Percentiles rank a stretch among this genome's conserved stretches.
phyloP scores from a whole-genome alignment of 768 basidiomycete species.

The Rhizopogon rudus region DNA sequence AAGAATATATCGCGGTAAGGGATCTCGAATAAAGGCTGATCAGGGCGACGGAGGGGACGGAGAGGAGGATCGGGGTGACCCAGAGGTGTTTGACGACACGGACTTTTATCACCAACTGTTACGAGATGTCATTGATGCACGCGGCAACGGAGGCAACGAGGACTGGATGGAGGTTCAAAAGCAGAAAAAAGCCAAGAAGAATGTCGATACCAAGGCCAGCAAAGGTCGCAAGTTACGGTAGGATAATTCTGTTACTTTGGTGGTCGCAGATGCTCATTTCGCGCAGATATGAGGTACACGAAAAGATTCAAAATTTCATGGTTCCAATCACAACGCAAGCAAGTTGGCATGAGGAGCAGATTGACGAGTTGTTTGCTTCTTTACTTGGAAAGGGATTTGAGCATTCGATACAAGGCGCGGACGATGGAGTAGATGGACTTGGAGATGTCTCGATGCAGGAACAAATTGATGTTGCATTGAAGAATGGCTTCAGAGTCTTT shows the following conservation, averaged over 20 bases:
- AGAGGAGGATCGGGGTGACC: slow-evolving; percentile 30
- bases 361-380: slow-evolving; percentile 90
- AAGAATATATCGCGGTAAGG: slow-evolving; percentile 48
- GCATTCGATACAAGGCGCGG: slow-evolving; percentile 22
- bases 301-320: slow-evolving; percentile 97
- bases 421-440: slow-evolving; percentile 13
- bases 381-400: slow-evolving; percentile 76
- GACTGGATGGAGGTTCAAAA: slow-evolving; percentile 66
- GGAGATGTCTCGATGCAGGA: slow-evolving; percentile 24
- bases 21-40: slow-evolving; percentile 36
- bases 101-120: slow-evolving; percentile 94
- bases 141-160: slow-evolving; percentile 39
- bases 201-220: slow-evolving; percentile 93
- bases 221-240: slow-evolving; percentile 92
- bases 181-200: slow-evolving; percentile 72
- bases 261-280: background rate
- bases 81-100: slow-evolving; percentile 76
- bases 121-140: slow-evolving; percentile 83
- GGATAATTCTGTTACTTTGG: slow-evolving; percentile 16
- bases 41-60: slow-evolving; percentile 27
- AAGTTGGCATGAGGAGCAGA: slow-evolving; percentile 93
- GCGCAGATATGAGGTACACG: slow-evolving; percentile 86
- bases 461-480: slow-evolving; percentile 27
- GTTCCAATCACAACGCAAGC: slow-evolving; percentile 68
- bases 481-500: slow-evolving; percentile 54